Conservation (phyloP, 1,139 yeast species). For the Hanseniaspora uvarum region DNA sequence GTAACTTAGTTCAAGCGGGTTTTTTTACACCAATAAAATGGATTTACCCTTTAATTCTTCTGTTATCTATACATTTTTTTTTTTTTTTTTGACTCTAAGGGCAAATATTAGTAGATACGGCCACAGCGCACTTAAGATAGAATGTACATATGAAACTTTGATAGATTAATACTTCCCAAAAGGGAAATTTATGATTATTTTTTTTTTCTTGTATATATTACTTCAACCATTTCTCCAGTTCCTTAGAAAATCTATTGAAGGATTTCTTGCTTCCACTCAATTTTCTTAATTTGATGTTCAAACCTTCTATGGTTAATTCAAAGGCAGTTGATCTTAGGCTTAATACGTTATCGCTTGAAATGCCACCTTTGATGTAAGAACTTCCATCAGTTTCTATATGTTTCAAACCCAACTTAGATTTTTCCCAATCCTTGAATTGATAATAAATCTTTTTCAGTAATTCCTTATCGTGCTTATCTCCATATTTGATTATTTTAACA, state of each 20-base stretch:
- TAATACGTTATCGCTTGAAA: constrained; percentile 51
- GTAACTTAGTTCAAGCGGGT: too few species aligned
- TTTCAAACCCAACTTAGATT: constrained; percentile 47
- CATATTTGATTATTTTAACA: neutral
- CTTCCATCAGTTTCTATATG: constrained; percentile 40
- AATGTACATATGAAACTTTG: neutral
- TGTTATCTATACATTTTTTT: neutral
- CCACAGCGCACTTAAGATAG: neutral
- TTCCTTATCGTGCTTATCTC: constrained; percentile 38
- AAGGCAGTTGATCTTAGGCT: constrained; percentile 57
- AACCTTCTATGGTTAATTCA: constrained; percentile 33
- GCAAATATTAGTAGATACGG: neutral
- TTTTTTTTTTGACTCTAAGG: neutral
- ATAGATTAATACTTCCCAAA: neutral
- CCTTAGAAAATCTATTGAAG: constrained; percentile 45
- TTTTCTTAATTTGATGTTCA: constrained; percentile 33
- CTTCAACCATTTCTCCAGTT: constrained; percentile 40
- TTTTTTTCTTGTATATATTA: constrained; percentile 23
- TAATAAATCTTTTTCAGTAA: constrained; percentile 50
- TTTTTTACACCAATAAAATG: too few species aligned
- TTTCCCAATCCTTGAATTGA: constrained; percentile 56
- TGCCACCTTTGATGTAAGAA: constrained; percentile 45
- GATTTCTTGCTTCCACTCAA: constrained; percentile 65
- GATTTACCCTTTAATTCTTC: neutral
- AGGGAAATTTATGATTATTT: too few species aligned